Percentiles rank a stretch among this genome's conserved stretches.
phyloP scores from a whole-genome alignment of 192 early-diverging fungal genomes.

The Lobulomyces angularis region DNA sequence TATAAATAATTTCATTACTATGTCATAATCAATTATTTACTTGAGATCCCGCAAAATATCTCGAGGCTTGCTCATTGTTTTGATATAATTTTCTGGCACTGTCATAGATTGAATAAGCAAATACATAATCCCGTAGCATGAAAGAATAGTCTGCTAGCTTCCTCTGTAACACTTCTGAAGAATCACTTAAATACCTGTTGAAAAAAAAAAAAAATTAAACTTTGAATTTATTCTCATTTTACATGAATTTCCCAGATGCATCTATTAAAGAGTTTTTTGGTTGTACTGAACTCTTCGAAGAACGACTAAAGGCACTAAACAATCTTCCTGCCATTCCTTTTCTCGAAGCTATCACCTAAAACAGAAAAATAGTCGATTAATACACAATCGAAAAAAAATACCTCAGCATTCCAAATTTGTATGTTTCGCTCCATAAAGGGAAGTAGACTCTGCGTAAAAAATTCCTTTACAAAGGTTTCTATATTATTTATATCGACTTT shows the following conservation, averaged over 20 bases:
- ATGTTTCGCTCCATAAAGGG: conserved; percentile 83
- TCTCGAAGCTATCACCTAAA: conserved; percentile 70
- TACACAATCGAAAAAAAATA: conserved; percentile 7
- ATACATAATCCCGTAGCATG: conserved; percentile 87
- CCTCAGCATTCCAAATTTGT: conserved; percentile 79
- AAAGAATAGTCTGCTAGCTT: conserved; percentile 92
- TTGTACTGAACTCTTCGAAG: no score
- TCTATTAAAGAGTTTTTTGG: not conserved
- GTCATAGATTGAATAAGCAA: conserved; percentile 84
- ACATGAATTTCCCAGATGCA: not conserved
- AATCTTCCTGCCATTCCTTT: conserved; percentile 81
- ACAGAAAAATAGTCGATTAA: no score
- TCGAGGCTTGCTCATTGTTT: not conserved
- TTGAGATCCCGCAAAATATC: no score
- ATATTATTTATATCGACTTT: conserved; percentile 39
- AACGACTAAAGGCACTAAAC: conserved; percentile 67
- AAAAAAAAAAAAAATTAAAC: conserved; percentile 15
- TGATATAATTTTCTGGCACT: conserved; percentile 52
- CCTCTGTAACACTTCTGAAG: conserved; percentile 86
- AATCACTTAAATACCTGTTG: conserved; percentile 45
- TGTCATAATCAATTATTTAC: no score
- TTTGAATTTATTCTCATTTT: conserved; percentile 15
- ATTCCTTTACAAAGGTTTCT: conserved; percentile 36
- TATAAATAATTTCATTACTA: no score
- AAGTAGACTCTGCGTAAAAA: conserved; percentile 64